Evolutionary conservation across 768 basidiomycete species (phyloP), one percentile per base, ranked within the genome.

Genomic region (Kondoa malvinella): DNA sequence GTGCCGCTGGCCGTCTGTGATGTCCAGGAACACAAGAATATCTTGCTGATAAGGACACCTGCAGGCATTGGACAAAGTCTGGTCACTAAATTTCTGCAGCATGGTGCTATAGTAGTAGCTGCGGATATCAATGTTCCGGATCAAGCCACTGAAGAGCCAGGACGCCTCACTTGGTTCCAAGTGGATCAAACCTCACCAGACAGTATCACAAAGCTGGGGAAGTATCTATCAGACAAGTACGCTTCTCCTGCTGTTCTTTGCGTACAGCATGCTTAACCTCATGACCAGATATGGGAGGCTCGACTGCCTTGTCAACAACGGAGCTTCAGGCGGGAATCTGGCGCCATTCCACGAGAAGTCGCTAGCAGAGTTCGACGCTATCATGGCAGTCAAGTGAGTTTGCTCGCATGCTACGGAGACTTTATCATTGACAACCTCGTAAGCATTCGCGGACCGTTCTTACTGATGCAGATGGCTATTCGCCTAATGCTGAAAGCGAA

Each of bases 281-380:
- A 50, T 21, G 8, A 50, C 40, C 40, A 50, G 40, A 50, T 50
- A 8, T 21, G 40, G 21, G 12, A 8, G 34, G 3, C 58, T 67
- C n/a, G 66, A 67, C 58, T 56, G 57, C 33, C 56, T 67, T 2
- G 34, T 67, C 58, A 67, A 67, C 58, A 30, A 33, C 58, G 66
- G 56, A 8, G 66, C 57, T 32, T 34, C 58, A 3, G 66, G 66
- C 15, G 32, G 58, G 21, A 30, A 59, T 29, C 14, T 56, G 50
- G 29, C 30, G 15, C 57, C 66, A n/a, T 58, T 67, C 58, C 66
- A 58, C 58, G 66, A 67, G 29, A 67, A 58, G 57, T 21, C 30
- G 25, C 34, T 57, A 26, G 29, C 57, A 30, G 66, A 67, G 33
- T 67, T 57, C 33, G 57, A 59, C 58, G 16, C 4, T 34, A 67